Evolutionary conservation across 2,329 filamentous ascomycete species (phyloP).

Genomic region (Colletotrichum tropicale): DNA sequence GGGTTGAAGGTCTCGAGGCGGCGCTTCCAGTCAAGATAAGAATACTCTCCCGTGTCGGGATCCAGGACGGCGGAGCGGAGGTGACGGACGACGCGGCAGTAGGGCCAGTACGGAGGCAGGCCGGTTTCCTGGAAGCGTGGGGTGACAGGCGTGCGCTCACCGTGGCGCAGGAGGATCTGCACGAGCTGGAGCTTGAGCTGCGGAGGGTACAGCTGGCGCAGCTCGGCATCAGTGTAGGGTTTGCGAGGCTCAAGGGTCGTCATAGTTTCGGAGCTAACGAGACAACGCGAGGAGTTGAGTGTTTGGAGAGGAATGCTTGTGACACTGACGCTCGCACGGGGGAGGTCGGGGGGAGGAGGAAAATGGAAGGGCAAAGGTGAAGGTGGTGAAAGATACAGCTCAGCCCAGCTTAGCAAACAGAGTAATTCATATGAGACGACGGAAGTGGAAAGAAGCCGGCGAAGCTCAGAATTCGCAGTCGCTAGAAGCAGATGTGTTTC

Average conservation of each 20-base stretch:
- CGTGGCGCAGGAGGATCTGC: slow-evolving; percentile 83
- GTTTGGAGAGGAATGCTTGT: slow-evolving; percentile 12
- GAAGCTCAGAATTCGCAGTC: not conserved
- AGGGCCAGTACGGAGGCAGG: slow-evolving; percentile 80
- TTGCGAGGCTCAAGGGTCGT: slow-evolving; percentile 75
- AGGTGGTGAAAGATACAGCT: not conserved
- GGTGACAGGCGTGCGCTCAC: slow-evolving; percentile 82
- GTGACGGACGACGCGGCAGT: slow-evolving; percentile 79
- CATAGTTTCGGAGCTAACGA: slow-evolving; percentile 56
- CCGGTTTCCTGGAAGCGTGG: slow-evolving; percentile 85
- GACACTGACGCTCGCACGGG: not conserved
- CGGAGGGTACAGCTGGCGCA: slow-evolving; percentile 80
- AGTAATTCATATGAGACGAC: not conserved
- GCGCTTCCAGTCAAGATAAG: slow-evolving; percentile 65
- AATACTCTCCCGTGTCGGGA: slow-evolving; percentile 41
- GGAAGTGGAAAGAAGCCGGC: not conserved
- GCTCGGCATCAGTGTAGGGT: slow-evolving; percentile 82
- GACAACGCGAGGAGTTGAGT: not conserved
- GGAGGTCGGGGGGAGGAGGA: not conserved
- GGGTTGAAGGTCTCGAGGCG: slow-evolving; percentile 82
- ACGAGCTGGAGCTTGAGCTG: slow-evolving; percentile 85
- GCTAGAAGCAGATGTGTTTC: not conserved
- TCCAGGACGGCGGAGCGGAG: slow-evolving; percentile 62
- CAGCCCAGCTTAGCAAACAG: not conserved
- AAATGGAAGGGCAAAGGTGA: not conserved